Conservation (phyloP, 1,284 basidiomycete species). For the Ganoderma meredithae region DNA sequence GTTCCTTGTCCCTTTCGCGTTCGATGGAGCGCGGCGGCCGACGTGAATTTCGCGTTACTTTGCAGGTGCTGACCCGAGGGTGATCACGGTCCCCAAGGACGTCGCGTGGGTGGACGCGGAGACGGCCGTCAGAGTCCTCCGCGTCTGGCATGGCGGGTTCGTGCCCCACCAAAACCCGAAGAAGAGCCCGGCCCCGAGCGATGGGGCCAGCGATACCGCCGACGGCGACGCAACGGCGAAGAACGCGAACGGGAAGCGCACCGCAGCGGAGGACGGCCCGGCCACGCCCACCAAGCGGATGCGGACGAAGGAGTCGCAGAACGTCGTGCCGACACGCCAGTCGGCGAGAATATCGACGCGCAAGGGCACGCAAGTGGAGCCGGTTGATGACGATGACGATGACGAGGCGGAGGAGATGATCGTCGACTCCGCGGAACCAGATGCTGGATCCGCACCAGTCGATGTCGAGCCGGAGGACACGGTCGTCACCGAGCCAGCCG, state of each 20-base stretch:
- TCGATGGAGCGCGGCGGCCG: not conserved
- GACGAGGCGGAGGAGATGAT: not conserved
- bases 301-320: not conserved
- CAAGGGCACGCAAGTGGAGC: not conserved
- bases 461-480: not conserved
- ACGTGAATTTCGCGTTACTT: not conserved
- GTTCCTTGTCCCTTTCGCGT: not conserved
- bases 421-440: not conserved
- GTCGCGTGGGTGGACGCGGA: not conserved
- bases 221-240: not conserved
- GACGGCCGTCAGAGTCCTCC: not conserved
- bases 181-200: not conserved
- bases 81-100: not conserved
- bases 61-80: conserved; percentile 2
- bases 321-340: not conserved
- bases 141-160: not conserved
- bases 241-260: not conserved
- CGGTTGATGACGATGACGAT: not conserved
- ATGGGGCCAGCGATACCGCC: not conserved
- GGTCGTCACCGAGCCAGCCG: too few species aligned
- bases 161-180: not conserved
- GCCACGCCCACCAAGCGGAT: not conserved
- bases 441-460: too few species aligned
- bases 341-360: not conserved
- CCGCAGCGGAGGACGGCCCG: not conserved